phyloP scores from a whole-genome alignment of 805 yeast genomes.

The Ogataea ramenticola region DNA sequence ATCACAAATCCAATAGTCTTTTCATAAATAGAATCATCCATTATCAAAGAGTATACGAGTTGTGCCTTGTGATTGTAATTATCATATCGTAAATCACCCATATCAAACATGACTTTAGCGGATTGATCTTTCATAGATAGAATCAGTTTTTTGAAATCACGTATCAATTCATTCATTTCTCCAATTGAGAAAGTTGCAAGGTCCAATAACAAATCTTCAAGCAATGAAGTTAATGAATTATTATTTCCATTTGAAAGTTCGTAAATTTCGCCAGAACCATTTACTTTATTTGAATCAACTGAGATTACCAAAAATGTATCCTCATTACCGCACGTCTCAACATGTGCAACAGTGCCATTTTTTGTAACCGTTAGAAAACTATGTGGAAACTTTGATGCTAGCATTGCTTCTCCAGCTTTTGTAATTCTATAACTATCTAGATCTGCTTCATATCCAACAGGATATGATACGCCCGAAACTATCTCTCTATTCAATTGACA shows the following conservation, averaged over 20 bases:
- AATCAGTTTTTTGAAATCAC: background rate
- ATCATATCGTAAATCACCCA: conserved; percentile 9
- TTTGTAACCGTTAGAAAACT: conserved; percentile 41
- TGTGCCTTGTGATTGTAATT: conserved; percentile 4
- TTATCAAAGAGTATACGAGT: conserved; percentile 9
- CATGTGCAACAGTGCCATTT: conserved; percentile 40
- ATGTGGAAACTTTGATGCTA: conserved; percentile 36
- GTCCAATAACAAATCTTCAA: background rate
- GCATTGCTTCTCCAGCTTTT: conserved; percentile 38
- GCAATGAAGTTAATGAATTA: background rate
- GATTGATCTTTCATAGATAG: conserved; percentile 3
- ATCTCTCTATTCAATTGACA: conserved; percentile 45
- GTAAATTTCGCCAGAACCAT: background rate
- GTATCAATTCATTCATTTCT: conserved; percentile 8
- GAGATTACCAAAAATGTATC: conserved; percentile 40
- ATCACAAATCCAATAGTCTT: conserved; percentile 30
- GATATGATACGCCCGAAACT: conserved; percentile 42
- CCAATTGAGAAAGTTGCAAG: background rate
- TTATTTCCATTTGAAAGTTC: background rate
- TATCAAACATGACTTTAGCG: conserved; percentile 22
- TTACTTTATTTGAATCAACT: background rate
- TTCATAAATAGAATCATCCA: conserved; percentile 10
- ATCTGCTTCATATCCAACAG: conserved; percentile 35
- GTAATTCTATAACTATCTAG: conserved; percentile 19
- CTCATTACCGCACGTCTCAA: conserved; percentile 41